Conservation (phyloP, 495 filamentous ascomycete genomes). For the Penicillium subrubescens region DNA sequence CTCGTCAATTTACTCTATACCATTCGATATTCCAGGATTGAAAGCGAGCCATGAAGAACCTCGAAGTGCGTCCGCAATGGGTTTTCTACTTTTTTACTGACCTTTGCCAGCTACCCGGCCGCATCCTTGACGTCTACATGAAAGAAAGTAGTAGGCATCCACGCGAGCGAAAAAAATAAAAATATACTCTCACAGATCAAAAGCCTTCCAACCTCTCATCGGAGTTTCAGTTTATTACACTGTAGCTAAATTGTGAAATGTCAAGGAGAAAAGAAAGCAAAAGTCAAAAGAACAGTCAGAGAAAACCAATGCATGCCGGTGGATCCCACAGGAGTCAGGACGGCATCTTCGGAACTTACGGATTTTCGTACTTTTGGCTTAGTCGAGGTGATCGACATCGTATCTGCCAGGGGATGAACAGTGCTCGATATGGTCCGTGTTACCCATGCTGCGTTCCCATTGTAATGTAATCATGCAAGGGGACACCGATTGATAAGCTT, state of each 20-base stretch:
- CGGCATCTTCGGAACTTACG: background rate
- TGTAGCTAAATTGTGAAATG: background rate
- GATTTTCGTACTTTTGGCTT: background rate
- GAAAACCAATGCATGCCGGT: background rate
- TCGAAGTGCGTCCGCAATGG: background rate
- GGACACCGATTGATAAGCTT: too few relatives aligned
- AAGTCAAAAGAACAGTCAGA: background rate
- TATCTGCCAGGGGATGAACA: too few relatives aligned
- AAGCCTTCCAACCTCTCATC: background rate
- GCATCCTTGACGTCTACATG: background rate
- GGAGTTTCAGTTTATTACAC: background rate
- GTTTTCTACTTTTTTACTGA: conserved; percentile 3
- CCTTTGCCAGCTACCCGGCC: too few relatives aligned
- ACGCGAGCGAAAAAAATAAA: background rate
- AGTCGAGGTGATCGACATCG: background rate
- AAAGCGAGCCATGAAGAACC: background rate
- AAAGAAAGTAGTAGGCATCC: background rate
- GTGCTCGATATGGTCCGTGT: too few relatives aligned
- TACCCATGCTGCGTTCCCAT: too few relatives aligned
- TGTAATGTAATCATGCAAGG: too few relatives aligned
- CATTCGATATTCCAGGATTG: background rate
- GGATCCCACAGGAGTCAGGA: background rate
- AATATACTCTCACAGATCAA: background rate
- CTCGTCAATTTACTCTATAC: background rate
- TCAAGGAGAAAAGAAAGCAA: background rate